phyloP scores from a whole-genome alignment of 805 yeast genomes.

The Kodamaea kaohsiungensis region DNA sequence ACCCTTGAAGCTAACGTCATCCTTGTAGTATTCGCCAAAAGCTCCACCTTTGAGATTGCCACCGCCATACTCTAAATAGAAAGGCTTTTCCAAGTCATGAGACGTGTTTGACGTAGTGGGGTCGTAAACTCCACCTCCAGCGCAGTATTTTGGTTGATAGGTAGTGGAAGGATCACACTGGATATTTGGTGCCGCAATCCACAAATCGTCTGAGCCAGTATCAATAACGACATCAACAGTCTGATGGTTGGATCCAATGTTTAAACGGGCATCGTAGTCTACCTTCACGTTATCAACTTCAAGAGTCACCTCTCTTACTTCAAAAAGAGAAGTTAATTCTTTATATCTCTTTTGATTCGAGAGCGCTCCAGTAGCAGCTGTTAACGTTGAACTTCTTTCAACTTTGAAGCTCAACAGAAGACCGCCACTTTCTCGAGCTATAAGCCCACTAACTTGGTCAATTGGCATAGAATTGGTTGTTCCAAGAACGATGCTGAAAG shows the following conservation, averaged over 20 bases:
- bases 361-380: too few relatives aligned
- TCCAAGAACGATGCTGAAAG: background rate
- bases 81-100: background rate
- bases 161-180: background rate
- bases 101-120: conserved; percentile 9
- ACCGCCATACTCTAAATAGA: conserved; percentile 5
- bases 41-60: background rate
- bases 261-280: background rate
- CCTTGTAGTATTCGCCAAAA: conserved; percentile 10
- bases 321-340: too few relatives aligned
- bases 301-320: background rate
- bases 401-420: background rate
- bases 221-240: conserved; percentile 11
- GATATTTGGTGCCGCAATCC: conserved; percentile 6
- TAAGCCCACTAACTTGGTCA: background rate
- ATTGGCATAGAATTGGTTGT: background rate
- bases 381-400: too few relatives aligned
- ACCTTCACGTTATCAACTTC: background rate
- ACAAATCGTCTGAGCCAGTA: conserved; percentile 14
- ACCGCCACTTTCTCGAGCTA: background rate
- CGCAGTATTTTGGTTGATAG: background rate
- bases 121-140: conserved; percentile 9
- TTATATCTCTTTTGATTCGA: too few relatives aligned
- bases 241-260: conserved; percentile 8
- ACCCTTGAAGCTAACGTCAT: conserved; percentile 9